Conservation (phyloP, 139 green algal species). For the Spirogloea muscicola region DNA sequence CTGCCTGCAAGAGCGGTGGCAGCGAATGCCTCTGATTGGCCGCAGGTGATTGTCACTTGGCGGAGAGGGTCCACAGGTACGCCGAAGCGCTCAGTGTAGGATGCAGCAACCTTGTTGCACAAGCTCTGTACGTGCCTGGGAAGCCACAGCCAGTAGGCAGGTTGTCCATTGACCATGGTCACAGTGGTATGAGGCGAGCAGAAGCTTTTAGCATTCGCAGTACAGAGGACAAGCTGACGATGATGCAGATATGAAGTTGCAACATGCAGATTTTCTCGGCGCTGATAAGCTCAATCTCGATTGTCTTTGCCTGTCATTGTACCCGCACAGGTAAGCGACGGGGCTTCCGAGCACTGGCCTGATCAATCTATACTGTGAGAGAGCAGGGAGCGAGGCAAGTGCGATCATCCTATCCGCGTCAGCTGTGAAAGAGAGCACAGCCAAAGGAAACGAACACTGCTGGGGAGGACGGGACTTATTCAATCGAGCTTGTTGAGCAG, state of each 20-base stretch:
- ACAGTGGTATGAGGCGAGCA: not conserved
- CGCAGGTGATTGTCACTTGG: conserved; percentile 28
- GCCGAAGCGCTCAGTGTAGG: not conserved
- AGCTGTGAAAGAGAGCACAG: too few relatives aligned
- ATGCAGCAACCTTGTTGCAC: not conserved
- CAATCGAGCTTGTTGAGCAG: too few relatives aligned
- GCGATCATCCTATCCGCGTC: too few relatives aligned
- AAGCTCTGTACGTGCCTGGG: not conserved
- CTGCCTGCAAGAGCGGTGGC: conserved; percentile 21
- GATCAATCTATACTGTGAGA: not conserved
- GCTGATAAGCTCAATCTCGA: too few relatives aligned
- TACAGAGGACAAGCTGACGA: too few relatives aligned
- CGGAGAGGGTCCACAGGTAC: not conserved
- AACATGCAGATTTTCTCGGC: too few relatives aligned
- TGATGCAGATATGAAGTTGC: too few relatives aligned
- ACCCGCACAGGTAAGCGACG: not conserved
- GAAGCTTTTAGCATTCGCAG: not conserved
- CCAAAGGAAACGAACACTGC: too few relatives aligned
- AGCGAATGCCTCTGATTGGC: conserved; percentile 32
- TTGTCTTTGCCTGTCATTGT: not conserved
- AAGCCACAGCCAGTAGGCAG: too few relatives aligned
- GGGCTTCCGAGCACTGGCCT: not conserved
- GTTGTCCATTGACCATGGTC: too few relatives aligned
- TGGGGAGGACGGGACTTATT: not conserved
- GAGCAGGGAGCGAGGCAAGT: too few relatives aligned